Percentiles rank a stretch among this genome's conserved stretches.
phyloP scores from a whole-genome alignment of 768 basidiomycete genomes.

The Zangia roseola region DNA sequence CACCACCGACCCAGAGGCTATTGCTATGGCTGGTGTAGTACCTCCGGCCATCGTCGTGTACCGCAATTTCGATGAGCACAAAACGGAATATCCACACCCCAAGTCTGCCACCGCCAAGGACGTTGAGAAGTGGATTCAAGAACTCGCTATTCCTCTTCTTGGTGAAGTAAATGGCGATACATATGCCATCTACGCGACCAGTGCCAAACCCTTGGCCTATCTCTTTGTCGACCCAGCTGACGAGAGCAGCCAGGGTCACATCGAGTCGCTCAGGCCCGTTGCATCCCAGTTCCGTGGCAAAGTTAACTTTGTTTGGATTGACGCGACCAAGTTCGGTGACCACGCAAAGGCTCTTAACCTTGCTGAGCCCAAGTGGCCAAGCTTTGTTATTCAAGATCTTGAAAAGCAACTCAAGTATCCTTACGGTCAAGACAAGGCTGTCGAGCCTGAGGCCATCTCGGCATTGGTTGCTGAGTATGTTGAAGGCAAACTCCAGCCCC shows the following conservation, averaged over 20 bases:
- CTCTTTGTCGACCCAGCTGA: slow-evolving; percentile 85
- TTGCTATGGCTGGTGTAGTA: slow-evolving; percentile 68
- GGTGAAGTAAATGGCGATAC: slow-evolving; percentile 95
- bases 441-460: slow-evolving; percentile 57
- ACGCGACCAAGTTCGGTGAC: slow-evolving; percentile 91
- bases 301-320: slow-evolving; percentile 98
- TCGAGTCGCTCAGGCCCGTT: slow-evolving; percentile 69
- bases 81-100: slow-evolving; percentile 64
- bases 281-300: slow-evolving; percentile 82
- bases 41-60: slow-evolving; percentile 89
- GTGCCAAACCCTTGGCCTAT: slow-evolving; percentile 88
- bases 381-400: slow-evolving; percentile 91
- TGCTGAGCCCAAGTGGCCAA: slow-evolving; percentile 81
- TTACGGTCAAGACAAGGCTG: slow-evolving; percentile 61
- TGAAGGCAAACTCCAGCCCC: slow-evolving; percentile 71
- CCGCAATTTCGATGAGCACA: slow-evolving; percentile 88
- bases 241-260: slow-evolving; percentile 58
- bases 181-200: slow-evolving; percentile 80
- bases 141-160: slow-evolving; percentile 82
- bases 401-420: slow-evolving; percentile 87
- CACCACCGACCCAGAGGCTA: slow-evolving; percentile 66
- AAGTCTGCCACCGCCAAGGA: slow-evolving; percentile 56
- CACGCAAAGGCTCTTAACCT: slow-evolving; percentile 96
- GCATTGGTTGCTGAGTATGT: slow-evolving; percentile 64
- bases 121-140: slow-evolving; percentile 74